A percentile compares a stretch with the other conserved stretches of the same genome.
Evolutionary conservation across 306 rosid genomes (phyloP).

Genomic region (Notholithocarpus densiflorus): DNA sequence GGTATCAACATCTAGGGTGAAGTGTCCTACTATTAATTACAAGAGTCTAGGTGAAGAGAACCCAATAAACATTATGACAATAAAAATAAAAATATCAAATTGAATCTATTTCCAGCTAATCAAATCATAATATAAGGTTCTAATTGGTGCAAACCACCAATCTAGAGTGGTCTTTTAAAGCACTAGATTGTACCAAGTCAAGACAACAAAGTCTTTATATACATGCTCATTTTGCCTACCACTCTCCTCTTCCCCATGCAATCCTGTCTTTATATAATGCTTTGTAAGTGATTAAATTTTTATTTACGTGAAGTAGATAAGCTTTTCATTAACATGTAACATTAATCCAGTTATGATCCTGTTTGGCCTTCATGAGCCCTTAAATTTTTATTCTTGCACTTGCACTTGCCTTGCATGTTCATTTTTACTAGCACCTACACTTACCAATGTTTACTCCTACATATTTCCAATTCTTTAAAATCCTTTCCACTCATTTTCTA

Average conservation of each 20-base stretch:
- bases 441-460: no score
- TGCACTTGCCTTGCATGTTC: no score
- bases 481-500: no score
- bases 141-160: not conserved
- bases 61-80: slow-evolving; percentile 1
- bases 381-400: no score
- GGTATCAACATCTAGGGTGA: not conserved
- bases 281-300: no score
- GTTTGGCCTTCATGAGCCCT: no score
- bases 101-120: slow-evolving; percentile 5
- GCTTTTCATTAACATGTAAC: no score
- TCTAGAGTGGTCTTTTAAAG: not conserved
- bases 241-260: slow-evolving; percentile 3
- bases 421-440: no score
- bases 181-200: slow-evolving; percentile 14
- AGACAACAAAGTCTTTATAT: slow-evolving; percentile 35
- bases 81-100: slow-evolving; percentile 1
- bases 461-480: no score
- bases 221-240: slow-evolving; percentile 19
- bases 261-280: no score
- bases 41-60: slow-evolving; percentile 35
- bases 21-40: not conserved
- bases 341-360: no score
- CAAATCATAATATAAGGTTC: not conserved
- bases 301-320: no score